Evolutionary conservation across 768 basidiomycete genomes (phyloP), one percentile per base, ranked within the genome.

Genomic region (Crucibulum laeve): DNA sequence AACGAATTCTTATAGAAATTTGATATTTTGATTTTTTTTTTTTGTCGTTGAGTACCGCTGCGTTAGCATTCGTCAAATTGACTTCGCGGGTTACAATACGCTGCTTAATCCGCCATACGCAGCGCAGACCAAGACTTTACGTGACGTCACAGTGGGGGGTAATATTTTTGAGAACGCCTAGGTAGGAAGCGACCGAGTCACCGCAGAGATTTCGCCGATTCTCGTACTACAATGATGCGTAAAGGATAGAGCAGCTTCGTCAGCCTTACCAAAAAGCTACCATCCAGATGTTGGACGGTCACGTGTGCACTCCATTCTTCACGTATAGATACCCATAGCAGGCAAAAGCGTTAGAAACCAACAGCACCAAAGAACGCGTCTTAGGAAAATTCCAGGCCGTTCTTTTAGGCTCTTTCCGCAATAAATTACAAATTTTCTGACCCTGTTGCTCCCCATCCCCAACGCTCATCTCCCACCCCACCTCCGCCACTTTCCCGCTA

Each of bases 351-450:
- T n/a, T 13, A 30, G 25, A 45, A 30, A 40, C 49, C 55, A 56
- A 57, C 40, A 58, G 24, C 6, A 17, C 38, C 53, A 55, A 60
- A 60, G 50, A 57, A 57, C 55, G 53, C 55, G 57, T 50, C 46
- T 28, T 42, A 48, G 47, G 44, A 51, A 48, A 49, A 35, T 52
- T 42, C 48, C 42, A 42, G 24, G 25, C 22, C 39, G 13, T 26
- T 48, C 45, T 42, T 43, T 51, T 45, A 38, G 25, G 18, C 15
- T n/a, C n/a, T n/a, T 44, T 43, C 30, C 38, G 38, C 30, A 21
- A 45, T 45, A 28, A 15, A 41, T 37, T 38, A 34, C 38, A 40
- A 36, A 19, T 37, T 19, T 13, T 37, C 18, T 10, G 8, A 10
- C 35, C 18, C 35, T 18, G 35, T 37, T 14, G 7, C 8, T 38